phyloP scores from a whole-genome alignment of 441 rosid genomes.

The Populus hybrid region DNA sequence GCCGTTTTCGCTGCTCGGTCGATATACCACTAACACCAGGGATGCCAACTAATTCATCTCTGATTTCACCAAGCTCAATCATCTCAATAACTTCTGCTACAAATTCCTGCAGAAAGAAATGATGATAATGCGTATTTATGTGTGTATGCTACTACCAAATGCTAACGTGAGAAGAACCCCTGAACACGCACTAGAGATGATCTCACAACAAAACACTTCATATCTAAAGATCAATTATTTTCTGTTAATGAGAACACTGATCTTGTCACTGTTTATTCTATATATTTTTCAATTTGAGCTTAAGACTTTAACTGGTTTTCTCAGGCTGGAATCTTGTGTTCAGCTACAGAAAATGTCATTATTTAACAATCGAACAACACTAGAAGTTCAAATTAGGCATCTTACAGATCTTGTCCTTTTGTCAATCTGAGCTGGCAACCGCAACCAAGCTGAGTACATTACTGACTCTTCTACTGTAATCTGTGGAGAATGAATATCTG shows the following conservation, averaged over 20 bases:
- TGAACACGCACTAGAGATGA: background rate
- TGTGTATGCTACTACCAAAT: no score
- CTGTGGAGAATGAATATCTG: constrained; percentile 29
- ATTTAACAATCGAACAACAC: background rate
- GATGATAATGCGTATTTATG: background rate
- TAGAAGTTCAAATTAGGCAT: background rate
- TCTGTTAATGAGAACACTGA: background rate
- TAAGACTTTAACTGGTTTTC: no score
- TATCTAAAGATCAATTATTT: background rate
- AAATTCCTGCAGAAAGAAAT: constrained; percentile 24
- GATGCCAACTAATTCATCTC: constrained; percentile 31
- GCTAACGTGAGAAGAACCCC: background rate
- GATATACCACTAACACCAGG: constrained; percentile 34
- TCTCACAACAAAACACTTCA: background rate
- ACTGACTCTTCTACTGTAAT: constrained; percentile 27
- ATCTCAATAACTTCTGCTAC: constrained; percentile 32
- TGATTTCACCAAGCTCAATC: constrained; percentile 32
- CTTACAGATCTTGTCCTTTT: constrained; percentile 25
- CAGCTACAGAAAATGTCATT: background rate
- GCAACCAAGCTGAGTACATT: constrained; percentile 35
- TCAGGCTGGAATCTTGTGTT: background rate
- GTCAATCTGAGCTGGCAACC: constrained; percentile 26
- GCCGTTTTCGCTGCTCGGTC: constrained; percentile 31
- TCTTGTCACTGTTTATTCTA: background rate
- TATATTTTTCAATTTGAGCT: no score